Evolutionary conservation across 192 early-diverging fungal species (phyloP), one percentile per base, ranked within the genome.

Genomic region (Dispira parvispora): DNA sequence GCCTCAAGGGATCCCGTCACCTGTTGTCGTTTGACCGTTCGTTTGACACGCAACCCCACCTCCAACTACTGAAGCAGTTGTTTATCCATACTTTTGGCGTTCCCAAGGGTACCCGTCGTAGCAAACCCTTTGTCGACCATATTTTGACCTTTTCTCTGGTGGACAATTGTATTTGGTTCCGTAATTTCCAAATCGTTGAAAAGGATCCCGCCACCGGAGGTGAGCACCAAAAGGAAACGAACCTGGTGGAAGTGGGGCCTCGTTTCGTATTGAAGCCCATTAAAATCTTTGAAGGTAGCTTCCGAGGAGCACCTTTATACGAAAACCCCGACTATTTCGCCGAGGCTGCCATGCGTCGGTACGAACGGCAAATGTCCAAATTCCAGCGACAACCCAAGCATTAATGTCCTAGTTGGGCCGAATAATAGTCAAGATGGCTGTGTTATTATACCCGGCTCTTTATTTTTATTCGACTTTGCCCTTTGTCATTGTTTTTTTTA

Each of bases 41-140:
- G 65, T 99, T 99, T 77, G 94, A 97, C 62, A 75, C 71, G 57
- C 73, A 83, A 63, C 90, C 94, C 32, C 86, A 97, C 68, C 80
- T 84, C 69, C 70, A 81, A 64, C 78, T 99, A 26, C 76, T 99
- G 57, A 94, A 96, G 83, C 92, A 99, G 71, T 71, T 99, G 45
- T 87, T 99, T 62, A 87, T 84, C 43, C 92, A 93, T 73, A 84
- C 83, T 18, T 96, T 96, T 79, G 88, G 82, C 27, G 84, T 87
- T 28, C 96, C 96, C 42, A 87, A 84, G 64, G 87, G 88, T 9
- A 78, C 87, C 5, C 83, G 96, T 52, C 80, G 84, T 67, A 82
- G 89, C 77, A 99, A 99, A 72, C 96, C 96, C 46, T 99, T 99
- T 70, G 76, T 94, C 62, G 96, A 99, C 72, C 96, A 96, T 61